These are phyloP conservation scores for Metschnikowia lochheadii DNA, from an alignment of 805 yeast genomes.

Conservation along the genomic window DNA sequence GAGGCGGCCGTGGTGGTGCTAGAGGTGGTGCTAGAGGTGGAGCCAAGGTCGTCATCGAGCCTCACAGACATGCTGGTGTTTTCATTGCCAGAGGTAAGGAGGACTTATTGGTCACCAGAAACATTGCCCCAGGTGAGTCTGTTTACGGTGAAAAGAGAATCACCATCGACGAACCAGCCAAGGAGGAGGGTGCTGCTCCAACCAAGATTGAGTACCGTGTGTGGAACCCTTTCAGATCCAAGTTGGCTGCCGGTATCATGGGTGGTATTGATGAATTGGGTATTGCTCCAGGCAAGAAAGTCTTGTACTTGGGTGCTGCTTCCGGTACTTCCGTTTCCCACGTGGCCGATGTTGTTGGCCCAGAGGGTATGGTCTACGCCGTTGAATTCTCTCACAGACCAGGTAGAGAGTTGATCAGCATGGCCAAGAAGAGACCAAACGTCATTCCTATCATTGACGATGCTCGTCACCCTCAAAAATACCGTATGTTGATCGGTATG, in stretches of 20 bases:
- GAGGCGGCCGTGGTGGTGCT: constrained; percentile 66
- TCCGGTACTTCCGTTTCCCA: constrained; percentile 99
- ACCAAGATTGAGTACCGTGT: constrained; percentile 98
- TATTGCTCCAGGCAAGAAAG: constrained; percentile 98
- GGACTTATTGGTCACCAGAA: constrained; percentile 95
- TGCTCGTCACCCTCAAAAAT: constrained; percentile 99
- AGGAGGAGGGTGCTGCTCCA: constrained; percentile 81
- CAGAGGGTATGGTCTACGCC: constrained; percentile 98
- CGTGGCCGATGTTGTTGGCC: constrained; percentile 97
- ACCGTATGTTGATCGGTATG: constrained; percentile 98
- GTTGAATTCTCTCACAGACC: constrained; percentile 99
- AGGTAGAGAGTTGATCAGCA: constrained; percentile 97
- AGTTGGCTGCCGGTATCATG: constrained; percentile 99
- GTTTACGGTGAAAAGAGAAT: constrained; percentile 98
- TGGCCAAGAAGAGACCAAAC: constrained; percentile 99
- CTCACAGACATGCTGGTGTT: constrained; percentile 98
- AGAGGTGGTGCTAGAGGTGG: constrained; percentile 84
- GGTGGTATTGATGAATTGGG: constrained; percentile 98
- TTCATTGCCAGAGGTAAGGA: constrained; percentile 99
- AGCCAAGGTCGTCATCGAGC: constrained; percentile 96
- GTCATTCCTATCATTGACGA: constrained; percentile 98
- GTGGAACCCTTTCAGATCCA: constrained; percentile 99
- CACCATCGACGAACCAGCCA: constrained; percentile 86
- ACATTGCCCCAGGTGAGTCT: constrained; percentile 96
- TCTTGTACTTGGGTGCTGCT: constrained; percentile 97